Conservation (phyloP, 2,329 filamentous ascomycete genomes). For the Neonectria neomacrospora region DNA sequence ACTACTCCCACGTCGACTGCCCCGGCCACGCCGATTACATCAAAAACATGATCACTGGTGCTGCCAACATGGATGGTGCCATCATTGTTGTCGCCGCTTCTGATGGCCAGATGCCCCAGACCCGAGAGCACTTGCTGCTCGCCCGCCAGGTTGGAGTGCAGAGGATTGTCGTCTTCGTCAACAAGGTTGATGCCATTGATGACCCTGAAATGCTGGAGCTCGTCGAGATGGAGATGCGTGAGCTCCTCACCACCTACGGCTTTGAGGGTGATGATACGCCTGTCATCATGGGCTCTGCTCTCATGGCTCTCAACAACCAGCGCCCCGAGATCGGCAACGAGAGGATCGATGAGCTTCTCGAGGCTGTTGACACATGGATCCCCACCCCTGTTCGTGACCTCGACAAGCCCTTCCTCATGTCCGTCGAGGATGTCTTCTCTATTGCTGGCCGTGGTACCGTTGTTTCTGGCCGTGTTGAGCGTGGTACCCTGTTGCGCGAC, state of each 20-base stretch:
- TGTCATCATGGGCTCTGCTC: slow-evolving; percentile 95
- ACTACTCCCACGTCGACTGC: slow-evolving; percentile 99
- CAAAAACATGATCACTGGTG: slow-evolving; percentile 99
- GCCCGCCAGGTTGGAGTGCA: slow-evolving; percentile 98
- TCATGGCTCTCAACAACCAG: slow-evolving; percentile 91
- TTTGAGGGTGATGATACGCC: slow-evolving; percentile 99
- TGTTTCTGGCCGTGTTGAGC: slow-evolving; percentile 96
- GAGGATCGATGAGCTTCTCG: slow-evolving; percentile 92
- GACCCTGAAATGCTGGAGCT: slow-evolving; percentile 99
- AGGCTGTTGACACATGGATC: slow-evolving; percentile 94
- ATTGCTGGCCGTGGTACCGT: slow-evolving; percentile 96
- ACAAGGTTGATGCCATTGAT: slow-evolving; percentile 98
- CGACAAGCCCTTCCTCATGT: slow-evolving; percentile 99
- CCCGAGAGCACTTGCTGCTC: slow-evolving; percentile 95
- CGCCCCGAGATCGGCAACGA: slow-evolving; percentile 85
- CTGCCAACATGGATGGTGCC: slow-evolving; percentile 98
- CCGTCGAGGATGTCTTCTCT: slow-evolving; percentile 92
- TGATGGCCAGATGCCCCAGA: slow-evolving; percentile 99
- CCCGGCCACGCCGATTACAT: slow-evolving; percentile 99
- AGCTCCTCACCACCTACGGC: slow-evolving; percentile 90
- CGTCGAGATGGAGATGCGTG: slow-evolving; percentile 99
- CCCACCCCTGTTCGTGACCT: slow-evolving; percentile 92
- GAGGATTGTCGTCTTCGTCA: slow-evolving; percentile 98
- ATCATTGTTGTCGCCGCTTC: slow-evolving; percentile 99
- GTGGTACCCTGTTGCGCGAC: slow-evolving; percentile 92